These are phyloP conservation scores for Flaveria trinervia DNA, from an alignment of 129 eudicot genomes.

Conservation along the genomic window DNA sequence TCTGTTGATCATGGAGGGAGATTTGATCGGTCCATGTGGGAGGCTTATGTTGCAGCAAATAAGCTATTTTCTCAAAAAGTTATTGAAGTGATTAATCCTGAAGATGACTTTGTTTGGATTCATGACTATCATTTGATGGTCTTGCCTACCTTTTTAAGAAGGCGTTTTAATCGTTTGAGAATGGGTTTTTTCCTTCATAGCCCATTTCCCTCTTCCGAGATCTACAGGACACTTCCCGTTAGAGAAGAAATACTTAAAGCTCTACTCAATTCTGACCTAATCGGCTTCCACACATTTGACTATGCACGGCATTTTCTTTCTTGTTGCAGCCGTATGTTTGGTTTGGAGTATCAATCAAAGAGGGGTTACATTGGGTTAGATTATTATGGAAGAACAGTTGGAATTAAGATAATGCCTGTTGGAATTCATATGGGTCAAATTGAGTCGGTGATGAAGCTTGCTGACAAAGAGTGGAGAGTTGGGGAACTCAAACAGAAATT, in stretches of 20 bases:
- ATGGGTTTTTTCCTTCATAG: conserved; percentile 84
- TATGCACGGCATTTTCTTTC: conserved; percentile 81
- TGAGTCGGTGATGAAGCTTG: conserved; percentile 60
- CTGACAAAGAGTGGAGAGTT: conserved; percentile 58
- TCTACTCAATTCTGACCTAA: conserved; percentile 63
- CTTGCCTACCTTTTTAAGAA: conserved; percentile 66
- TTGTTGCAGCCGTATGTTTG: conserved; percentile 83
- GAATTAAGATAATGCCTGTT: conserved; percentile 80
- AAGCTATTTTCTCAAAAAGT: conserved; percentile 68
- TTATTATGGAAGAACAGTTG: conserved; percentile 73
- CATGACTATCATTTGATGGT: conserved; percentile 85
- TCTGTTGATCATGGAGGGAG: conserved; percentile 70
- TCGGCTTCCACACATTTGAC: conserved; percentile 82
- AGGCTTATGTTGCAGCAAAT: conserved; percentile 71
- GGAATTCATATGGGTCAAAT: conserved; percentile 82
- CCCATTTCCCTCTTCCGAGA: conserved; percentile 82
- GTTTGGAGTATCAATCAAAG: conserved; percentile 75
- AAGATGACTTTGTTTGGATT: conserved; percentile 78
- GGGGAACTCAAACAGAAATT: conserved; percentile 60
- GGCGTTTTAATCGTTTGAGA: conserved; percentile 71
- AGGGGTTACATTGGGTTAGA: conserved; percentile 77
- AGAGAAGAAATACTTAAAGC: conserved; percentile 77
- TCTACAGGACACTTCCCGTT: conserved; percentile 80
- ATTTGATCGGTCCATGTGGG: conserved; percentile 72
- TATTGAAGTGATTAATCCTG: conserved; percentile 76